These are phyloP conservation scores for Monascus purpureus DNA, from an alignment of 495 filamentous ascomycete species.

Conservation along the genomic window DNA sequence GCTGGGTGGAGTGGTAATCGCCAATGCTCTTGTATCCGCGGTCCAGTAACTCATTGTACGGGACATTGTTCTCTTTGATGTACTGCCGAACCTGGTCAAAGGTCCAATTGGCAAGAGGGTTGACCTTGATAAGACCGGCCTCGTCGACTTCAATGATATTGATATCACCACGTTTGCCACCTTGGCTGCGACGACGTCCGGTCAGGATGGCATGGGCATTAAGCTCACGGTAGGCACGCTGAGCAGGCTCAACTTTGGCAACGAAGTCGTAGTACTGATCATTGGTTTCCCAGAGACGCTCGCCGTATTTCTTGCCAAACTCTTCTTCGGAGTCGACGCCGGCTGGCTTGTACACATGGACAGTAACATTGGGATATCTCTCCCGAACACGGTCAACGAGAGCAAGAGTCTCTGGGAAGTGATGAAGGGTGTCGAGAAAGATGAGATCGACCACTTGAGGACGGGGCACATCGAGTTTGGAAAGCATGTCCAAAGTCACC, in stretches of 20 bases:
- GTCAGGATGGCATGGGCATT: conserved; percentile 87
- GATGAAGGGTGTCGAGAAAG: conserved; percentile 94
- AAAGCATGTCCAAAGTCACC: conserved; percentile 89
- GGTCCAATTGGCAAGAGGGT: conserved; percentile 93
- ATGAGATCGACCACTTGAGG: conserved; percentile 68
- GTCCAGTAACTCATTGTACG: conserved; percentile 86
- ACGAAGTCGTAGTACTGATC: conserved; percentile 89
- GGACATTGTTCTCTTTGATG: conserved; percentile 70
- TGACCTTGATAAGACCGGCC: conserved; percentile 88
- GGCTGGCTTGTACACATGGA: conserved; percentile 83
- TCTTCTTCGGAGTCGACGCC: conserved; percentile 53
- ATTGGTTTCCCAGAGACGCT: conserved; percentile 72
- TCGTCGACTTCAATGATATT: conserved; percentile 88
- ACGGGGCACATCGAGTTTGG: conserved; percentile 60
- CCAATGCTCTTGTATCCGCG: conserved; percentile 91
- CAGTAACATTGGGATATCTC: conserved; percentile 59
- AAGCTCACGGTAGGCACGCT: conserved; percentile 80
- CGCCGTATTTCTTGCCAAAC: conserved; percentile 70
- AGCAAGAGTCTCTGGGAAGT: conserved; percentile 80
- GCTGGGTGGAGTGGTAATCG: conserved; percentile 94
- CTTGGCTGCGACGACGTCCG: conserved; percentile 85
- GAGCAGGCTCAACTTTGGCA: conserved; percentile 92
- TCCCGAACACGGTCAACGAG: conserved; percentile 66
- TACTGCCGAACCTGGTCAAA: conserved; percentile 84
- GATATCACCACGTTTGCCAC: conserved; percentile 79